These are phyloP conservation scores for Thielaviopsis populi DNA, from an alignment of 2,329 filamentous ascomycete genomes.

Conservation along the genomic window DNA sequence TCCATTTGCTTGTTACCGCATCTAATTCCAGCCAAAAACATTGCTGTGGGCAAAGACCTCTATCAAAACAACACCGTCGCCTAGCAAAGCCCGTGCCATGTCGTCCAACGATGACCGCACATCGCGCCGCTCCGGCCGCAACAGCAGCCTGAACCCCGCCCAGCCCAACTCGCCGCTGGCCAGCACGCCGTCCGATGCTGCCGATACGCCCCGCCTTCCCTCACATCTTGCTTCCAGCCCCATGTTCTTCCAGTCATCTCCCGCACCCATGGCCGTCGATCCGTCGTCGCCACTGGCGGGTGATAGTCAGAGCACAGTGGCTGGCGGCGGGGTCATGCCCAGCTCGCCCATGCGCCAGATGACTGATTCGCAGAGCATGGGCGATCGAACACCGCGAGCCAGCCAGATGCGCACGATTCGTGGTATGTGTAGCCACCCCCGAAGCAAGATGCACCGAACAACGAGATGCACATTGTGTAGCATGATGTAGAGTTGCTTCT, in stretches of 20 bases:
- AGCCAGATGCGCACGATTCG: constrained; percentile 24
- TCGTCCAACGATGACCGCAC: constrained; percentile 16
- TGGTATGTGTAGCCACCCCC: neutral
- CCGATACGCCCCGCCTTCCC: constrained; percentile 12
- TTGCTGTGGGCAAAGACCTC: neutral
- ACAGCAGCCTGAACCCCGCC: constrained; percentile 7
- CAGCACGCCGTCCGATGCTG: constrained; percentile 10
- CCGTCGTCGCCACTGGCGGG: constrained; percentile 16
- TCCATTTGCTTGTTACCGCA: neutral
- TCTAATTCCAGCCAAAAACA: neutral
- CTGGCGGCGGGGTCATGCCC: constrained; percentile 26
- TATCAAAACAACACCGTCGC: neutral
- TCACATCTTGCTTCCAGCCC: constrained; percentile 57
- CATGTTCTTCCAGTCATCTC: constrained; percentile 53
- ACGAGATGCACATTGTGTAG: neutral
- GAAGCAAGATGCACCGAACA: neutral
- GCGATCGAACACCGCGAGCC: constrained; percentile 52
- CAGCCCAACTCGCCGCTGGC: constrained; percentile 6
- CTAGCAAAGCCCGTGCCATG: neutral
- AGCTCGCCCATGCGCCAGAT: constrained; percentile 40
- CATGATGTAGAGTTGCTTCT: neutral
- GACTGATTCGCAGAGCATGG: constrained; percentile 39
- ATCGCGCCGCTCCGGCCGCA: constrained; percentile 10
- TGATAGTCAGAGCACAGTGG: constrained; percentile 22
- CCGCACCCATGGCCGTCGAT: constrained; percentile 23